These are phyloP conservation scores for Trichoderma sp. DNA, from an alignment of 2,329 filamentous ascomycete genomes.

Conservation along the genomic window DNA sequence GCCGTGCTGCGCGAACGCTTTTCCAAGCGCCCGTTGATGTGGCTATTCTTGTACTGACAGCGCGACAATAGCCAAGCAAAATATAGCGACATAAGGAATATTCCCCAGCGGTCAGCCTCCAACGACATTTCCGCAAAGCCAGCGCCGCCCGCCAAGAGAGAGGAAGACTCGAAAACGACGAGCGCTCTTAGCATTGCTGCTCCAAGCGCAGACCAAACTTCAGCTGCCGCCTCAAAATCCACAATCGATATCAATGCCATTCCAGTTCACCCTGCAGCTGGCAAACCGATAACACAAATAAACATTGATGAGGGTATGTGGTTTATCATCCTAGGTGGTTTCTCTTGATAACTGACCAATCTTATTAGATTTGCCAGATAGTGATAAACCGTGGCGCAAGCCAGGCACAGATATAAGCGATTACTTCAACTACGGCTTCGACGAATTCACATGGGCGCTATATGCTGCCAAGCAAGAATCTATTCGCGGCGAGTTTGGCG, in stretches of 20 bases:
- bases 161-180: constrained; percentile 41
- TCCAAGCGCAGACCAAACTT: constrained; percentile 56
- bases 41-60: neutral
- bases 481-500: constrained; percentile 73
- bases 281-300: constrained; percentile 77
- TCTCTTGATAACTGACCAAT: constrained; percentile 11
- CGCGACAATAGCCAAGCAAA: constrained; percentile 52
- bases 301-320: constrained; percentile 67
- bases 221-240: constrained; percentile 72
- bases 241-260: constrained; percentile 83
- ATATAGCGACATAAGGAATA: constrained; percentile 67
- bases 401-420: constrained; percentile 93
- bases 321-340: neutral
- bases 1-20: neutral
- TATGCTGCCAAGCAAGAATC: constrained; percentile 88
- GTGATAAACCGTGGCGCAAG: constrained; percentile 92
- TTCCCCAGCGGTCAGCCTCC: constrained; percentile 60
- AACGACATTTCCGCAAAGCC: constrained; percentile 53
- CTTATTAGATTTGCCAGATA: constrained; percentile 64
- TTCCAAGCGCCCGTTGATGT: neutral
- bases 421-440: constrained; percentile 99
- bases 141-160: constrained; percentile 49
- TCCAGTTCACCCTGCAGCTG: constrained; percentile 74
- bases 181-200: constrained; percentile 37
- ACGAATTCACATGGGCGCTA: constrained; percentile 96